Evolutionary conservation across 1,284 basidiomycete species (phyloP), one percentile per base, ranked within the genome.

Genomic region (Apiotrichum mycotoxinovorans): DNA sequence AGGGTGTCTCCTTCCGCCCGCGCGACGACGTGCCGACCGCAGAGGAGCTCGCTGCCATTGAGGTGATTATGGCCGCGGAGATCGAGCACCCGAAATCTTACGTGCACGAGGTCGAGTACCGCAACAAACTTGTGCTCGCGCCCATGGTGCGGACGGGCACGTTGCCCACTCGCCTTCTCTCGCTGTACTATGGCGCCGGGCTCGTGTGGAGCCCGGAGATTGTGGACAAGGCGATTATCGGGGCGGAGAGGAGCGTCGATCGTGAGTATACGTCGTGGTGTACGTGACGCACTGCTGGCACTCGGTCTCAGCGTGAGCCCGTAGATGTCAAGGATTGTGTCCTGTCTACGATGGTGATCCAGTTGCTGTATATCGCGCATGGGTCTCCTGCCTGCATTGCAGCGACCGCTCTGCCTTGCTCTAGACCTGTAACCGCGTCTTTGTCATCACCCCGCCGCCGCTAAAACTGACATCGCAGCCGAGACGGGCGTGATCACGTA

Each of bases 171-270:
- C 85, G 92, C 40, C 76, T 95, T 18, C 87, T 92, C 63, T 86
- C 91, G 10, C 81, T 98, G 43, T 92, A 95, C 67, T 88, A 98
- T 70, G 95, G 95, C 2, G 95, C 95, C 3, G 86, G 87, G 17
- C 82, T 98, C 5, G 95, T 99, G 1, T 99, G 96, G 96, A 87
- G 90, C 12, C 96, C 95, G 0, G 96, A 98, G 73, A 88, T 92
- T 45, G 88, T 99, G 8, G 96, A 99, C 78, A 91, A 89, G 75
- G 96, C 96, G 15, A 93, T 99, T 57, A 81, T 98, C 45, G 90
- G 94, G 55, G 80, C 89, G 0, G 83, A 86, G 63, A 82, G 95
- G 54, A 83, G 81, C 23, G 91, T 97, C 15, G 86, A 98, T 80
- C 84, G 92, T 90, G 69, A 71, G 88, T 81, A 49, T 22, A 11